These are phyloP conservation scores for Stereocaulon alpinum DNA, from an alignment of 495 filamentous ascomycete species.

Conservation along the genomic window DNA sequence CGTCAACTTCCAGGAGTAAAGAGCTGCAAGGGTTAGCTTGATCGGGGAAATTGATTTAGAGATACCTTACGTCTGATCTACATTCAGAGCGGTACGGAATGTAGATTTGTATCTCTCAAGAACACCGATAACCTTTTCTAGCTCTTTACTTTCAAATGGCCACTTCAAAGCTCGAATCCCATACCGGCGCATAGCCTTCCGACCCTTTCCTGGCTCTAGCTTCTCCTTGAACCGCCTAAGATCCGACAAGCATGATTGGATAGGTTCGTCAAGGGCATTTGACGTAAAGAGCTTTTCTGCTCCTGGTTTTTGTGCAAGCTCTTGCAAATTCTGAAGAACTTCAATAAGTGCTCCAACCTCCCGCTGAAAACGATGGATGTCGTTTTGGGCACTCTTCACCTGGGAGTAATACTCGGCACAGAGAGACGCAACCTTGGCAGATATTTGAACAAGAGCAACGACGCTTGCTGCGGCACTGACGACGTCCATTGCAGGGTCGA, in stretches of 20 bases:
- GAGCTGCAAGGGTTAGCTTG: background rate
- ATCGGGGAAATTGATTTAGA: background rate
- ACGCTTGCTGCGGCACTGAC: conserved; percentile 29
- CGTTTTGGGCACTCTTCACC: conserved; percentile 29
- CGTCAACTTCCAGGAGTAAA: background rate
- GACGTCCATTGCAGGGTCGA: conserved; percentile 20
- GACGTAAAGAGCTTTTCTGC: conserved; percentile 4
- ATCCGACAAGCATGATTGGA: conserved; percentile 24
- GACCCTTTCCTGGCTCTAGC: conserved; percentile 18
- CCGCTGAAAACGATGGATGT: conserved; percentile 28
- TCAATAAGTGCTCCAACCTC: conserved; percentile 23
- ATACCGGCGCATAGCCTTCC: conserved; percentile 9
- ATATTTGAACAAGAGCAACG: conserved; percentile 31
- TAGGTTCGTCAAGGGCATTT: conserved; percentile 1
- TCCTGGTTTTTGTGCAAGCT: conserved; percentile 9
- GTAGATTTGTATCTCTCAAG: conserved; percentile 30
- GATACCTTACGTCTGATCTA: conserved; percentile 33
- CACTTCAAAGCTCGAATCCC: conserved; percentile 33
- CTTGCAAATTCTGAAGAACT: conserved; percentile 21
- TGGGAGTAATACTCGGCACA: conserved; percentile 11
- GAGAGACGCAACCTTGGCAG: conserved; percentile 12
- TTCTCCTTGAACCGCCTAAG: conserved; percentile 28
- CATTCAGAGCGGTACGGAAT: conserved; percentile 29
- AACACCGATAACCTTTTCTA: conserved; percentile 28
- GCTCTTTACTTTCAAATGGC: conserved; percentile 33